These are phyloP conservation scores for Lactuca sativa DNA, from an alignment of 129 eudicot species.

Conservation along the genomic window DNA sequence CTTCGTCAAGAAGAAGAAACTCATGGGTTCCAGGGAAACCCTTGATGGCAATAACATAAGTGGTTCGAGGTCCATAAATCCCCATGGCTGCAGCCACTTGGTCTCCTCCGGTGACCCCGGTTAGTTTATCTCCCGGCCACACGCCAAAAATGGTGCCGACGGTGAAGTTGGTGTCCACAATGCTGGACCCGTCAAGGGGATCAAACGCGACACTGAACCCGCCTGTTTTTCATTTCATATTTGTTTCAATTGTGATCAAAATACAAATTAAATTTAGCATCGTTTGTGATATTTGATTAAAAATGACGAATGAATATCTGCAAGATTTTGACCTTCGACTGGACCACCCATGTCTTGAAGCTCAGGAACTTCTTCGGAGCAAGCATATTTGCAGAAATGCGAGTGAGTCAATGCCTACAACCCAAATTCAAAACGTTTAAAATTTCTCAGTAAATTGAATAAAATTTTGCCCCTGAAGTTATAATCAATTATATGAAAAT, in stretches of 20 bases:
- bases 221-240: slow-evolving; percentile 41
- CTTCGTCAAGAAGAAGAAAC: slow-evolving; percentile 98
- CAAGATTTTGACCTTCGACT: slow-evolving; percentile 53
- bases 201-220: slow-evolving; percentile 99
- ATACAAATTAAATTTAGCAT: no score
- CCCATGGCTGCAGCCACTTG: slow-evolving; percentile 99
- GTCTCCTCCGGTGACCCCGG: slow-evolving; percentile 84
- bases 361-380: slow-evolving; percentile 98
- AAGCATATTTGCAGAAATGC: slow-evolving; percentile 97
- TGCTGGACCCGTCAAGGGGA: slow-evolving; percentile 98
- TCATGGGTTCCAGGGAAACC: slow-evolving; percentile 90
- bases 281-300: not conserved
- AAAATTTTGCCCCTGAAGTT: not conserved
- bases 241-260: no score
- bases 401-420: slow-evolving; percentile 82
- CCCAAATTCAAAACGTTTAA: slow-evolving; percentile 4
- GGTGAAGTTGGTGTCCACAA: slow-evolving; percentile 96
- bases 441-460: not conserved
- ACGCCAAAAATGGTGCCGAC: slow-evolving; percentile 99
- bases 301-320: not conserved
- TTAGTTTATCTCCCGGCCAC: slow-evolving; percentile 97
- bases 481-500: not conserved
- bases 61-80: slow-evolving; percentile 93
- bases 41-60: slow-evolving; percentile 89
- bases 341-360: slow-evolving; percentile 99